A percentile compares a stretch with the other conserved stretches of the same genome.
phyloP scores from a whole-genome alignment of 306 rosid species.

The Lathyrus oleraceus region DNA sequence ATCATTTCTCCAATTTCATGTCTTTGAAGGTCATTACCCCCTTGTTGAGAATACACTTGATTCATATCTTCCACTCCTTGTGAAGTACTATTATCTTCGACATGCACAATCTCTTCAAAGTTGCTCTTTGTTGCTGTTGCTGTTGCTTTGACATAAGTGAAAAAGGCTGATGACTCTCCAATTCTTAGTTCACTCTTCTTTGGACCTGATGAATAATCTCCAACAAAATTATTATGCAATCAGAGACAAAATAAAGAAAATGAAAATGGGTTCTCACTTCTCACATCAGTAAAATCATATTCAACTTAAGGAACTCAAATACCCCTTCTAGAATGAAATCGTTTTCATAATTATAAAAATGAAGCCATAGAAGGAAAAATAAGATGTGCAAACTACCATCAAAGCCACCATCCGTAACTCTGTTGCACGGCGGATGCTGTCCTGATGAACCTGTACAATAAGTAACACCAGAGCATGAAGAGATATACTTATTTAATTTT shows the following conservation, averaged over 20 bases:
- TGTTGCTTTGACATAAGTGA: conserved; percentile 77
- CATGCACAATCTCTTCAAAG: conserved; percentile 48
- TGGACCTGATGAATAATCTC: conserved; percentile 63
- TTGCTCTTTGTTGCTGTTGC: conserved; percentile 37
- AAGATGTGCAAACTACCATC: conserved; percentile 15
- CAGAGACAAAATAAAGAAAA: conserved; percentile 16
- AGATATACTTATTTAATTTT: neutral
- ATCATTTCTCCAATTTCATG: conserved; percentile 61
- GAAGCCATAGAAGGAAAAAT: conserved; percentile 5
- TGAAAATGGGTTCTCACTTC: neutral
- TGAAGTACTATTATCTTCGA: conserved; percentile 43
- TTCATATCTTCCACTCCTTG: conserved; percentile 43
- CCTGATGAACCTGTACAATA: conserved; percentile 21
- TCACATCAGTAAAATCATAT: conserved; percentile 9
- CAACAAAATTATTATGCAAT: conserved; percentile 42
- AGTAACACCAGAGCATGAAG: conserved; percentile 17
- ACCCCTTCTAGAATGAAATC: conserved; percentile 17
- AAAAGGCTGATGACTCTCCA: conserved; percentile 94
- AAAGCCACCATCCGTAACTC: conserved; percentile 18
- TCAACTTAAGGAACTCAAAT: conserved; percentile 11
- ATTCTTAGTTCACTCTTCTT: conserved; percentile 84
- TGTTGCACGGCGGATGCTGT: conserved; percentile 29
- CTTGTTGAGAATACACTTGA: conserved; percentile 48
- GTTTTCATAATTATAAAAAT: conserved; percentile 4
- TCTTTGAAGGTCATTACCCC: conserved; percentile 42